Base-by-base conservation (phyloP, 2,329 filamentous ascomycete species). In the Monosporascus cannonballus region DNA sequence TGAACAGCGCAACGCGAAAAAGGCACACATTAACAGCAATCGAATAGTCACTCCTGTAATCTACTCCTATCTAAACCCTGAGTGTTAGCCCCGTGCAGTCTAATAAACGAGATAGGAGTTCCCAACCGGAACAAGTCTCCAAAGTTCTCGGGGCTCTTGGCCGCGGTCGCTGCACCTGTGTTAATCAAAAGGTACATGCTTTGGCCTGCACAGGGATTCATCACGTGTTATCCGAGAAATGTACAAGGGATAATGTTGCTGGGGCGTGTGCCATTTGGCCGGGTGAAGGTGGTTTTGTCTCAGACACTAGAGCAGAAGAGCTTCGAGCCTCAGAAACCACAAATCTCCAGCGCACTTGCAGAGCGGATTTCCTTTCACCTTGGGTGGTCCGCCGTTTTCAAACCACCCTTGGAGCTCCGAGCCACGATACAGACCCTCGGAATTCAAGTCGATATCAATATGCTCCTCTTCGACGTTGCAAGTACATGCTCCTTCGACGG, bases 21-120 rank as follows among this genome's bases (percentile, higher is more conserved):
- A 69, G 54, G 67, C 70, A n/a, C 68, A 71, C 54, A 71, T 68
- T 71, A 5, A 71, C 69, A 3, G 64, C 68, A 11, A 42, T 60
- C 7, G 20, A 27, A 11, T 18, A 49, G 15, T 34, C 6, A 27
- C 15, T 18, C 15, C 24, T 25, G 15, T 34, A 14, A 11, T 14
- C 30, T 34, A 34, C 11, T 9, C 30, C 9, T 34, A 11, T 11
- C 30, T 34, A 14, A 14, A 14, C 11, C 30, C 5, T 11, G 30
- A 14, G 11, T 5, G 30, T 14, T 34, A 14, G 30, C 30, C 3
- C 14, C 5, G 9, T 34, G 30, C 30, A 14, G 30, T 34, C 30
- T 14, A 34, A 34, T 34, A 14, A 34, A 34, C 30, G 1, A 4
- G 30, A 14, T 34, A 14, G 4, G 30, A 14, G 11, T 4, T 14